Conservation (phyloP, 106 monocot genomes). For the Acorus gramineus region DNA sequence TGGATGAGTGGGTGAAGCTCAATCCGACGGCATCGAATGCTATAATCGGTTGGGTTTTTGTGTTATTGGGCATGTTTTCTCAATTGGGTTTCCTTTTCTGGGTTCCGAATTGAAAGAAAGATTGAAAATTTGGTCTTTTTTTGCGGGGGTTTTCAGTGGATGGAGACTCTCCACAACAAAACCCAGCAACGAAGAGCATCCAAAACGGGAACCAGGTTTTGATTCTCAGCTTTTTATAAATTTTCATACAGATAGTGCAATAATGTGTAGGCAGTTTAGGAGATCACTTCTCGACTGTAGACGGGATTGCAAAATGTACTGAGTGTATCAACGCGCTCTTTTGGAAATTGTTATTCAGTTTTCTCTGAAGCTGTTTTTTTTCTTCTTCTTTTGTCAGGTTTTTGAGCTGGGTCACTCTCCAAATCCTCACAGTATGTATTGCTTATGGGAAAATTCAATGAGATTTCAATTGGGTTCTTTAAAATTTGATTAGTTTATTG, state of each 20-base stretch:
- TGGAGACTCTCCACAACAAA: constrained; percentile 34
- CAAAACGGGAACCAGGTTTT: constrained; percentile 34
- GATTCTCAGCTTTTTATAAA: not conserved
- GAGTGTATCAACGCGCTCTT: too few relatives aligned
- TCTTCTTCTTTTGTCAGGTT: constrained; percentile 13
- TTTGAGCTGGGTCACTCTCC: constrained; percentile 37
- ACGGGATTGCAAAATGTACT: too few relatives aligned
- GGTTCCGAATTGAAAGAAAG: too few relatives aligned
- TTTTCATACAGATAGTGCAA: too few relatives aligned
- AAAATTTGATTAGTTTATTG: not conserved
- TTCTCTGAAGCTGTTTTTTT: not conserved
- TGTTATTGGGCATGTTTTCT: too few relatives aligned
- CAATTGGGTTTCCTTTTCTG: not conserved
- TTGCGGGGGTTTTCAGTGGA: constrained; percentile 31
- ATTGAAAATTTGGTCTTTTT: not conserved
- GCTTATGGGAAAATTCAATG: not conserved
- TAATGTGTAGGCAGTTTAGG: too few relatives aligned
- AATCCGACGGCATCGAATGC: constrained; percentile 23
- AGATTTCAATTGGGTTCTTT: not conserved
- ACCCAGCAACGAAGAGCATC: constrained; percentile 11
- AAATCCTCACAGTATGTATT: constrained; percentile 26
- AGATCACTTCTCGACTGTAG: too few relatives aligned
- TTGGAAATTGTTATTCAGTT: not conserved
- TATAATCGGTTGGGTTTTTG: constrained; percentile 21
- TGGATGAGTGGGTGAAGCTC: constrained; percentile 50